A percentile compares a stretch with the other conserved stretches of the same genome.
phyloP scores from a whole-genome alignment of 768 basidiomycete genomes.

The Hortiboletus flavorubellus region DNA sequence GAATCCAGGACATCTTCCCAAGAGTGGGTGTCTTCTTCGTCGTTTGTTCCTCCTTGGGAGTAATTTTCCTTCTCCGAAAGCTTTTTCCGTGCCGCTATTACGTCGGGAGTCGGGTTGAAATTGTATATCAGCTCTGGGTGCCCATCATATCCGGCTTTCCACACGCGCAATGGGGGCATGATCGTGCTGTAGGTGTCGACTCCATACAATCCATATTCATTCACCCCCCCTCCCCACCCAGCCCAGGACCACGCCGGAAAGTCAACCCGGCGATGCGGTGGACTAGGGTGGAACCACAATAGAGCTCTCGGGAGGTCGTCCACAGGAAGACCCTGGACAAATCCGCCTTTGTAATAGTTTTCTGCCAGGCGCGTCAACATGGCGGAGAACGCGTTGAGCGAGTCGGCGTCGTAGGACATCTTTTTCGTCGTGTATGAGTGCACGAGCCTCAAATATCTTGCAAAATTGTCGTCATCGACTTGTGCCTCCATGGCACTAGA shows the following conservation, averaged over 20 bases:
- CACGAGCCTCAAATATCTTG: constrained; percentile 4
- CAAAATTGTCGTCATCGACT: not conserved
- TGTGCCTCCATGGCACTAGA: not conserved
- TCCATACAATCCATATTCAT: not conserved
- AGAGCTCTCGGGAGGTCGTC: constrained; percentile 9
- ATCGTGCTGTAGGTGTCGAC: not conserved
- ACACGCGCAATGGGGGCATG: constrained; percentile 11
- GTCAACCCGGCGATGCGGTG: not conserved
- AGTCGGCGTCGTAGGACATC: constrained; percentile 5
- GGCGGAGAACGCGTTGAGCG: constrained; percentile 14
- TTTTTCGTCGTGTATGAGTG: not conserved
- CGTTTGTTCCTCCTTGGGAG: too few species aligned
- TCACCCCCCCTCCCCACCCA: constrained; percentile 1
- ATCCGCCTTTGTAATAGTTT: constrained; percentile 4
- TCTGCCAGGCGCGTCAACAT: constrained; percentile 3
- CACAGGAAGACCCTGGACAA: constrained; percentile 11
- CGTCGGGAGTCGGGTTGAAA: constrained; percentile 1
- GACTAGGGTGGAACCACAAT: constrained; percentile 4
- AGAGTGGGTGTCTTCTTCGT: too few species aligned
- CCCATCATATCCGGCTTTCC: constrained; percentile 2
- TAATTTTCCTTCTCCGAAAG: too few species aligned
- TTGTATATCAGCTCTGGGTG: constrained; percentile 4
- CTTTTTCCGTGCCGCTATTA: too few species aligned
- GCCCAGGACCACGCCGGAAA: constrained; percentile 14
- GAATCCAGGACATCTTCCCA: not conserved